Evolutionary conservation across 768 basidiomycete genomes (phyloP).

Genomic region (Infundibulicybe gibba): DNA sequence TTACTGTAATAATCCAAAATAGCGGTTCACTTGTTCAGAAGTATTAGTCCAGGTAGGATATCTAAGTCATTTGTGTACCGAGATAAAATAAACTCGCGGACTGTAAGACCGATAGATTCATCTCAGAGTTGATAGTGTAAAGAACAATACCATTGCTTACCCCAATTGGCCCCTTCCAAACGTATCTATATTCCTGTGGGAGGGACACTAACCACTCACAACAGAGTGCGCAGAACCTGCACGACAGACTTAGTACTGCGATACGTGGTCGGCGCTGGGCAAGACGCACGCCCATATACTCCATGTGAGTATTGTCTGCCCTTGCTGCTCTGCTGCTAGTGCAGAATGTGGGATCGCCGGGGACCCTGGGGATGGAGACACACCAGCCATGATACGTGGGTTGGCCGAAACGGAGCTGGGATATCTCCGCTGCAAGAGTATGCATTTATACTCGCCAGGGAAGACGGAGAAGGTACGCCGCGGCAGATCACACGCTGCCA

Average conservation of each 20-base stretch:
- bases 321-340: slow-evolving; percentile 10
- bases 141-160: slow-evolving; percentile 1
- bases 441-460: too few species aligned
- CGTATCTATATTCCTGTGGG: slow-evolving; percentile 11
- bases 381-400: too few species aligned
- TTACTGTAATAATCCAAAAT: slow-evolving; percentile 15
- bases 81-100: too few species aligned
- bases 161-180: slow-evolving; percentile 13
- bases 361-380: not conserved
- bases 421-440: too few species aligned
- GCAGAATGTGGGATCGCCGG: slow-evolving; percentile 12
- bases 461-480: too few species aligned
- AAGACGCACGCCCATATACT: slow-evolving; percentile 12
- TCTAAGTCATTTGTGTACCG: too few species aligned
- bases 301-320: slow-evolving; percentile 12
- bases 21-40: slow-evolving; percentile 11
- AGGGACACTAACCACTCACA: slow-evolving; percentile 15
- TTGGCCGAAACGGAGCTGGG: too few species aligned
- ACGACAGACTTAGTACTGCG: slow-evolving; percentile 4
- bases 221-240: slow-evolving; percentile 16
- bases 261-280: not conserved
- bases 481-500: too few species aligned
- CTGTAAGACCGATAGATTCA: too few species aligned
- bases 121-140: too few species aligned
- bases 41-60: not conserved